Conservation (phyloP, 192 early-diverging fungal species). For the Entomortierella lignicola region DNA sequence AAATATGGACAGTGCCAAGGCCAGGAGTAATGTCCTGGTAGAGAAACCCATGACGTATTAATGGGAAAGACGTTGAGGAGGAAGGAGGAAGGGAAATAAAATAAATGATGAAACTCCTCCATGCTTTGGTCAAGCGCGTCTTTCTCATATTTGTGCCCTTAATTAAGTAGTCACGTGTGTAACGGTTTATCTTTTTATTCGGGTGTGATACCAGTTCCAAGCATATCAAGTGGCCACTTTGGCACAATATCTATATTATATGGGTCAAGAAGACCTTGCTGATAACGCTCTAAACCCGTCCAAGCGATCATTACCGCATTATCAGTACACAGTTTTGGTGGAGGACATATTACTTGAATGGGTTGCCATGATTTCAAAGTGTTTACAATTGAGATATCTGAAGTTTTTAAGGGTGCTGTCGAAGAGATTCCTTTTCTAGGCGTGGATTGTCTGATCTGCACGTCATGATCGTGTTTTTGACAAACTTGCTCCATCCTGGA, state of each 20-base stretch:
- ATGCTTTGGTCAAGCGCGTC: no score
- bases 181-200: slow-evolving; percentile 19
- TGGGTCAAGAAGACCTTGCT: slow-evolving; percentile 70
- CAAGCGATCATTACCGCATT: slow-evolving; percentile 91
- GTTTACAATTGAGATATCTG: background rate
- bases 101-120: no score
- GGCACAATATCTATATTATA: slow-evolving; percentile 81
- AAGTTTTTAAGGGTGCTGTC: background rate
- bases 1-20: slow-evolving; percentile 11
- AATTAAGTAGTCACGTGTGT: background rate
- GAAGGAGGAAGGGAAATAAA: background rate
- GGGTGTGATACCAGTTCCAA: slow-evolving; percentile 38
- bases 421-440: background rate
- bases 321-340: slow-evolving; percentile 82
- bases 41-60: slow-evolving; percentile 23
- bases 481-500: slow-evolving; percentile 38
- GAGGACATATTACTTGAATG: slow-evolving; percentile 75
- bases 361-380: slow-evolving; percentile 13
- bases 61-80: background rate
- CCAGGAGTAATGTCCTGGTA: slow-evolving; percentile 26
- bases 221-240: slow-evolving; percentile 76
- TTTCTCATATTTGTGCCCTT: no score
- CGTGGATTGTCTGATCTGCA: background rate
- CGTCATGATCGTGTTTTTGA: background rate
- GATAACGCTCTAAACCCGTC: slow-evolving; percentile 81